phyloP scores from a whole-genome alignment of 176 grass and related monocot genomes.

The Musa troglodytarum region DNA sequence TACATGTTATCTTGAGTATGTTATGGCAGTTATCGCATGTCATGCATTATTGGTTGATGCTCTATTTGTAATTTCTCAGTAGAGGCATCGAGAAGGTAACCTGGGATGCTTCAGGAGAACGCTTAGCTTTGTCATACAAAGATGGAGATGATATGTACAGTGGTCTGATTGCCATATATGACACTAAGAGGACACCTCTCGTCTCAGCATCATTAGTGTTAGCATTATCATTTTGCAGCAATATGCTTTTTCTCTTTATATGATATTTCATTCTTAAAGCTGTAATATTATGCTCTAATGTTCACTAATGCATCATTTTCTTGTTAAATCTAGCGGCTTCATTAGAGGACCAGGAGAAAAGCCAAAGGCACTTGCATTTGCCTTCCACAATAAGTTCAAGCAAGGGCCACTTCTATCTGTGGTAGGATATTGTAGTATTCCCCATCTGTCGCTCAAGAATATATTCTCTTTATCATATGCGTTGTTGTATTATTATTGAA shows the following conservation, averaged over 20 bases:
- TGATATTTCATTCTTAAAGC: not conserved
- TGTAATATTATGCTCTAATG: not conserved
- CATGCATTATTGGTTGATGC: not conserved
- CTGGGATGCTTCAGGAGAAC: constrained; percentile 88
- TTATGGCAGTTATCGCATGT: not conserved
- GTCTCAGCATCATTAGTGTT: constrained; percentile 76
- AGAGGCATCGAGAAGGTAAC: constrained; percentile 77
- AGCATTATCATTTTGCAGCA: constrained; percentile 21
- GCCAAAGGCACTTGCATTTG: constrained; percentile 65
- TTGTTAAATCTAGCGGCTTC: constrained; percentile 63
- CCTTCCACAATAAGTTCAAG: constrained; percentile 94
- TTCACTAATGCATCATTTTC: constrained; percentile 8
- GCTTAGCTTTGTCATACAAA: constrained; percentile 85
- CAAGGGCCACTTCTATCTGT: constrained; percentile 85
- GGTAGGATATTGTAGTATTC: constrained; percentile 28
- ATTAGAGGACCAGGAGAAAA: constrained; percentile 89
- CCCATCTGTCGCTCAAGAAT: too few relatives aligned
- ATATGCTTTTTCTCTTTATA: not conserved
- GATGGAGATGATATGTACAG: constrained; percentile 59
- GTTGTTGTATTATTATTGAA: not conserved
- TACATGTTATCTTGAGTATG: not conserved
- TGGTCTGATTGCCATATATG: constrained; percentile 85
- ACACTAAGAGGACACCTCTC: constrained; percentile 71
- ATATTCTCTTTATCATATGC: not conserved
- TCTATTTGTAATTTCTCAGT: constrained; percentile 26